phyloP scores from a whole-genome alignment of 257 asterid genomes.

The Gardenia jasminoides region DNA sequence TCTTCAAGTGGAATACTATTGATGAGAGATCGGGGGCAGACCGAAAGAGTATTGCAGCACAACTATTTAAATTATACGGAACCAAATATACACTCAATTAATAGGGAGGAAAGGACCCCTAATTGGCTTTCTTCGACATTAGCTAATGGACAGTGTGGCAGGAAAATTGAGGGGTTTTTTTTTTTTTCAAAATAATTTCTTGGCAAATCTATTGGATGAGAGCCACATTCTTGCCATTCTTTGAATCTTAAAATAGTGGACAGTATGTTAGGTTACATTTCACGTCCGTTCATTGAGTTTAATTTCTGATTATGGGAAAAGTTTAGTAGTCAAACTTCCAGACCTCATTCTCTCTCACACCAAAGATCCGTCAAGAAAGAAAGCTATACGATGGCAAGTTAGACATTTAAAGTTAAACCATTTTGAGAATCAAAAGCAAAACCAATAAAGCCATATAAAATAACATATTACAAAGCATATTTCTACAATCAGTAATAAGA shows the following conservation, averaged over 20 bases:
- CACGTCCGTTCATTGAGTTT: neutral
- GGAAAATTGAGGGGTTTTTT: too few species aligned
- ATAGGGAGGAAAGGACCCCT: neutral
- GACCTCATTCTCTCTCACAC: neutral
- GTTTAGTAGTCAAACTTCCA: neutral
- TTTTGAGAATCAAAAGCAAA: neutral
- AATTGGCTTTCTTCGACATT: neutral
- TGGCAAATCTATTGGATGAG: neutral
- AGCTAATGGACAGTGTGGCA: neutral
- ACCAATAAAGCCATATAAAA: neutral
- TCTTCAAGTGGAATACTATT: neutral
- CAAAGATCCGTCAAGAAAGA: neutral
- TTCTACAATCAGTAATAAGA: neutral
- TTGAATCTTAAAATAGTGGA: neutral
- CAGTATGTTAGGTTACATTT: neutral
- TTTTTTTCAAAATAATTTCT: too few species aligned
- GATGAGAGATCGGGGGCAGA: too few species aligned
- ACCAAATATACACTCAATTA: neutral
- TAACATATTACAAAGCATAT: neutral
- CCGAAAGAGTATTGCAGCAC: neutral
- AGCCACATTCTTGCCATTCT: neutral
- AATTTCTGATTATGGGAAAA: neutral
- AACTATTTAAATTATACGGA: neutral
- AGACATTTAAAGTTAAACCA: neutral
- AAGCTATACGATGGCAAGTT: neutral